phyloP scores from a whole-genome alignment of 2,329 filamentous ascomycete species.

The Sordariomycetes sp. region DNA sequence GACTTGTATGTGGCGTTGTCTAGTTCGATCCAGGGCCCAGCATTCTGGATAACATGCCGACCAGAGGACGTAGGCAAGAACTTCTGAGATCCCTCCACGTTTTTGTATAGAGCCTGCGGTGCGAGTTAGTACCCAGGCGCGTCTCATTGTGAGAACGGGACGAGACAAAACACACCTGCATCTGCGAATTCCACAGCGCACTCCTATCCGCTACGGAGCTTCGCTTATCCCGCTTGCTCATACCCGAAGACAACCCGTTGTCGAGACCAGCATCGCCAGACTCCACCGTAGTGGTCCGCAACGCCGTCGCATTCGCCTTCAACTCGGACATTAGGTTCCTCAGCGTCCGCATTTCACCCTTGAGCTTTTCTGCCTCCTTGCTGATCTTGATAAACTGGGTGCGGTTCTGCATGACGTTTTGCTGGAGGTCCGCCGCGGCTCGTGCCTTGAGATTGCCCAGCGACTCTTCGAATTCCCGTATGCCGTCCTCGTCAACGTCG shows the following conservation, averaged over 20 bases:
- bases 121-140: not conserved
- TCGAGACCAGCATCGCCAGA: slow-evolving; percentile 33
- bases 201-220: slow-evolving; percentile 70
- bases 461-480: slow-evolving; percentile 65
- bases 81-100: slow-evolving; percentile 95
- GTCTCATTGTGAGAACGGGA: not conserved
- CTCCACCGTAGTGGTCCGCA: slow-evolving; percentile 32
- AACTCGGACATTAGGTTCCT: slow-evolving; percentile 86
- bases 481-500: slow-evolving; percentile 79
- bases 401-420: slow-evolving; percentile 92
- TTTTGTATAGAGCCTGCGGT: slow-evolving; percentile 73
- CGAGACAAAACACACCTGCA: slow-evolving; percentile 30
- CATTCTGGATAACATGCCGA: slow-evolving; percentile 90
- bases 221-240: slow-evolving; percentile 66
- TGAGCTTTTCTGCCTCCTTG: slow-evolving; percentile 96
- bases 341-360: slow-evolving; percentile 86
- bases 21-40: slow-evolving; percentile 85
- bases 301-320: slow-evolving; percentile 59
- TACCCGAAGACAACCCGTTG: slow-evolving; percentile 33
- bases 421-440: slow-evolving; percentile 74
- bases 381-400: slow-evolving; percentile 99
- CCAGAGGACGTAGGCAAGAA: slow-evolving; percentile 82
- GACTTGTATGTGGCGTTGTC: slow-evolving; percentile 98
- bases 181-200: slow-evolving; percentile 54
- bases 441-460: slow-evolving; percentile 65